Conservation (phyloP, 129 eudicot species). For the Heracleum sosnowskyi region DNA sequence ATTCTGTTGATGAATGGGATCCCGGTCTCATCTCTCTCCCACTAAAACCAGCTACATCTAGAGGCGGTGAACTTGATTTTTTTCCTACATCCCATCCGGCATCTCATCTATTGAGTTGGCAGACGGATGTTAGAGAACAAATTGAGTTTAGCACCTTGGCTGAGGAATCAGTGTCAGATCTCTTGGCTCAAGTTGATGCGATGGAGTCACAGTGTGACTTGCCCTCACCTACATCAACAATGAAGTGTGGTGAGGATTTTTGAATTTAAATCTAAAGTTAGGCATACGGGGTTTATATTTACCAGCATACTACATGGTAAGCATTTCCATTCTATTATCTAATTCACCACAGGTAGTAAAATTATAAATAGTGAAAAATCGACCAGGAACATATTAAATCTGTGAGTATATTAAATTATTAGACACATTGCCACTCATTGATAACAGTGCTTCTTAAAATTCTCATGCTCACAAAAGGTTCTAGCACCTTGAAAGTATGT, state of each 20-base stretch:
- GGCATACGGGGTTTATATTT: neutral
- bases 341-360: neutral
- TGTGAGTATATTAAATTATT: neutral
- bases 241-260: slow-evolving; percentile 60
- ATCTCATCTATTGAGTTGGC: slow-evolving; percentile 52
- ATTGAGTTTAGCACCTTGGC: slow-evolving; percentile 86
- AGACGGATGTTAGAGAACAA: slow-evolving; percentile 35
- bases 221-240: slow-evolving; percentile 78
- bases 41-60: slow-evolving; percentile 28
- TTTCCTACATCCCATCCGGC: slow-evolving; percentile 30
- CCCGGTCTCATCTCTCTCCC: slow-evolving; percentile 33
- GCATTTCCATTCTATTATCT: neutral
- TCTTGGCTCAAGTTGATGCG: slow-evolving; percentile 92
- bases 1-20: slow-evolving; percentile 40
- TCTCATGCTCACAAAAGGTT: neutral
- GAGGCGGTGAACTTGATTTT: slow-evolving; percentile 17
- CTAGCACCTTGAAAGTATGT: neutral
- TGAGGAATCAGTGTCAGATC: slow-evolving; percentile 93
- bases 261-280: slow-evolving; percentile 7
- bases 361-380: neutral
- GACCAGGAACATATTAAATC: neutral
- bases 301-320: neutral
- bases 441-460: neutral
- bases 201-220: slow-evolving; percentile 82
- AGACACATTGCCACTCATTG: neutral